phyloP scores from a whole-genome alignment of 208 protist species.

The Leishmania gerbilli region DNA sequence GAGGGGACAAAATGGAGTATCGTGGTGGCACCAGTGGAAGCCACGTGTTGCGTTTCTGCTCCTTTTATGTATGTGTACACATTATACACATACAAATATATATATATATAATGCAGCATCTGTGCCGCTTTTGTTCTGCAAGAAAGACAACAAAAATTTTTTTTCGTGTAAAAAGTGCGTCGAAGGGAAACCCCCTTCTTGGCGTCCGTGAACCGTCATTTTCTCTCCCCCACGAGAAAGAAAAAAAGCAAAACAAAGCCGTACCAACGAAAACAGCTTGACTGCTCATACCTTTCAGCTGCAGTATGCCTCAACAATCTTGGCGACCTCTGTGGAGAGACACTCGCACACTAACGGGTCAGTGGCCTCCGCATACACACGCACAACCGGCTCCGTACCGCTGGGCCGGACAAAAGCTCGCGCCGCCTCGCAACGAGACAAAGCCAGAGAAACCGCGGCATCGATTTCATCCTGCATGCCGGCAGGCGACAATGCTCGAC shows the following conservation, averaged over 20 bases:
- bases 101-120: background rate
- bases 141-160: background rate
- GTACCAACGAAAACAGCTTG: background rate
- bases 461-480: conserved; percentile 89
- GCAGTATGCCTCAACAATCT: conserved; percentile 50
- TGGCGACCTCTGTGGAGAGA: conserved; percentile 38
- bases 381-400: conserved; percentile 95
- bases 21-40: background rate
- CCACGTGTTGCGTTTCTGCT: background rate
- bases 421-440: conserved; percentile 15
- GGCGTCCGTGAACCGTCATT: background rate
- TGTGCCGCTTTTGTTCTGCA: background rate
- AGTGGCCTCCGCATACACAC: conserved; percentile 86
- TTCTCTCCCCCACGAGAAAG: background rate
- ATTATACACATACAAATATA: no score
- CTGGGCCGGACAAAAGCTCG: conserved; percentile 93
- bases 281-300: background rate
- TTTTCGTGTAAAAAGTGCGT: background rate
- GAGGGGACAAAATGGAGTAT: background rate
- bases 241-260: conserved; percentile 1
- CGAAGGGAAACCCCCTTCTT: background rate
- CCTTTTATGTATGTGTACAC: background rate
- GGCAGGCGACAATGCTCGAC: conserved; percentile 45
- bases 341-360: conserved; percentile 31
- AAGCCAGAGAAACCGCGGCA: conserved; percentile 39